These are phyloP conservation scores for Rickenella mellea DNA, from an alignment of 768 basidiomycete species.

Conservation along the genomic window DNA sequence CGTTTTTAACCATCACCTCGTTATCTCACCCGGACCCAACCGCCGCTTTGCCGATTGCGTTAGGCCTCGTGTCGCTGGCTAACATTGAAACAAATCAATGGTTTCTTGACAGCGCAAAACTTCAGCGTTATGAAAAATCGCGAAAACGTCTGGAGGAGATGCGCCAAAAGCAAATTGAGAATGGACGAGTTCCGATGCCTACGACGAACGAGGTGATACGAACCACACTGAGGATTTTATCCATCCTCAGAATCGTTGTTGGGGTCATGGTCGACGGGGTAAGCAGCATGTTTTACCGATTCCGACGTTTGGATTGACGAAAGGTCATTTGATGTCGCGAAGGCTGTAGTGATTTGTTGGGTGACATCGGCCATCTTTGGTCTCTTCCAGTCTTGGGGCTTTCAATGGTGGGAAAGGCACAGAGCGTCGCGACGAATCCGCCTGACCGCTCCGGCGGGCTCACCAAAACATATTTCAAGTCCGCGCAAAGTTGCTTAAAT, in stretches of 20 bases:
- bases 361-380: constrained; percentile 68
- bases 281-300: constrained; percentile 13
- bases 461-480: not conserved
- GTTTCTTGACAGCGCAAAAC: constrained; percentile 44
- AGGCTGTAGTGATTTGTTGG: constrained; percentile 74
- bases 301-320: constrained; percentile 3
- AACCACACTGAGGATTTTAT: constrained; percentile 42
- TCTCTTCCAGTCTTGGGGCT: constrained; percentile 61
- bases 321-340: constrained; percentile 6
- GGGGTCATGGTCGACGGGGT: constrained; percentile 69
- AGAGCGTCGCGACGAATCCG: constrained; percentile 12
- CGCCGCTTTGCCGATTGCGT: constrained; percentile 53
- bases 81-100: constrained; percentile 73
- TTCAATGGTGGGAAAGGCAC: constrained; percentile 54
- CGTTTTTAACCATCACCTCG: constrained; percentile 65
- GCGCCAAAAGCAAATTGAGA: constrained; percentile 37
- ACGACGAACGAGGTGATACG: constrained; percentile 45
- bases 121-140: constrained; percentile 19
- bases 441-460: not conserved
- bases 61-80: constrained; percentile 68
- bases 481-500: not conserved
- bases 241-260: constrained; percentile 57
- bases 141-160: constrained; percentile 38
- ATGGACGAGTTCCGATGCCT: constrained; percentile 31
- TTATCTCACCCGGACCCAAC: constrained; percentile 67